Percentiles rank a stretch among this genome's conserved stretches.
These are phyloP conservation scores for Apiotrichum siamense DNA, from an alignment of 1,284 basidiomycete species.

Conservation along the genomic window DNA sequence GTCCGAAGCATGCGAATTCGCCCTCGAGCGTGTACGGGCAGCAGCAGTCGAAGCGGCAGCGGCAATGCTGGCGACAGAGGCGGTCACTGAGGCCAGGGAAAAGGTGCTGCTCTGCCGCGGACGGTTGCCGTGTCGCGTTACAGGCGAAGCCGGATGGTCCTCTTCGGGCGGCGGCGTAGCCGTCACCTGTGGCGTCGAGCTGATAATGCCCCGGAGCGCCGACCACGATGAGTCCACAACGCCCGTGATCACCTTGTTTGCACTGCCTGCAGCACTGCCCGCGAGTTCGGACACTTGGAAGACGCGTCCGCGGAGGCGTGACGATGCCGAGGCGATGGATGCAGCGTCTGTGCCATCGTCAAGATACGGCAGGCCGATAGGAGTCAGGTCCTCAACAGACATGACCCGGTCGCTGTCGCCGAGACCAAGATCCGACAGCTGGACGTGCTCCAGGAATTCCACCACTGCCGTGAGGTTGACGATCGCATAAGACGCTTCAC, in stretches of 20 bases:
- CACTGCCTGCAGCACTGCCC: constrained; percentile 58
- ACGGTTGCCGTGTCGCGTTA: constrained; percentile 24
- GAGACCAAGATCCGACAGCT: constrained; percentile 72
- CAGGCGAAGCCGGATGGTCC: neutral
- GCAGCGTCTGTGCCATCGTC: constrained; percentile 39
- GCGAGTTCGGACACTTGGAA: constrained; percentile 65
- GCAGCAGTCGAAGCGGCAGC: constrained; percentile 37
- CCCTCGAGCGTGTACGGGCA: constrained; percentile 33
- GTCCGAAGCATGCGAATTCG: constrained; percentile 50
- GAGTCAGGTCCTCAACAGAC: constrained; percentile 66
- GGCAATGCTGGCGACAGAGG: constrained; percentile 55
- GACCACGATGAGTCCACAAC: constrained; percentile 80
- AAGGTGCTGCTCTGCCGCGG: constrained; percentile 67
- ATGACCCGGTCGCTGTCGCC: constrained; percentile 59
- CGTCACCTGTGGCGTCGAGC: constrained; percentile 11
- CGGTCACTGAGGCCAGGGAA: constrained; percentile 71
- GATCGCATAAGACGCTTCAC: constrained; percentile 84
- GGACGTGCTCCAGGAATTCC: constrained; percentile 84
- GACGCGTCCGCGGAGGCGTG: constrained; percentile 58
- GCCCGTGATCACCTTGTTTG: constrained; percentile 74
- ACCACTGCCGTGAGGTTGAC: constrained; percentile 90
- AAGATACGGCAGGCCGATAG: constrained; percentile 58
- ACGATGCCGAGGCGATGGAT: constrained; percentile 42
- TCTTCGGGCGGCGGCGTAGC: constrained; percentile 12
- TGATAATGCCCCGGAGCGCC: constrained; percentile 62